A percentile compares a stretch with the other conserved stretches of the same genome.
Conservation (phyloP, 345 rosid genomes). For the Euphorbia peplus region DNA sequence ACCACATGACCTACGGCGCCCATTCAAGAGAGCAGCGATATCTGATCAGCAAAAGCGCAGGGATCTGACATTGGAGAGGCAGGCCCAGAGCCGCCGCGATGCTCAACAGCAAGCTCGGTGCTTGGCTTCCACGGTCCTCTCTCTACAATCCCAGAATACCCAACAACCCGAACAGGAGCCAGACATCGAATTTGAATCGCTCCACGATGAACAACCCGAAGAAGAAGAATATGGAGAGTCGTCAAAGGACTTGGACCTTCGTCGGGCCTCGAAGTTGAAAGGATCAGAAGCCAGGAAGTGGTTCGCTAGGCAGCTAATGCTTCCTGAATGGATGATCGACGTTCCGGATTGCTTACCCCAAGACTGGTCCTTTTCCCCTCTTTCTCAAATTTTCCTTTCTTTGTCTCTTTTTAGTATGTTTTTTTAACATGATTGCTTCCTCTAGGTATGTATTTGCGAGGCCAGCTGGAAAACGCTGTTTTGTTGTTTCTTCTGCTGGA, state of each 20-base stretch:
- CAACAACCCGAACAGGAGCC: conserved; percentile 43
- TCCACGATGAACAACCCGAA: conserved; percentile 19
- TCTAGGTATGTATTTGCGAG: conserved; percentile 50
- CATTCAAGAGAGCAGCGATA: conserved; percentile 72
- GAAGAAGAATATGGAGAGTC: conserved; percentile 25
- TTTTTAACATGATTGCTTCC: neutral
- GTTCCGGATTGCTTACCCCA: conserved; percentile 64
- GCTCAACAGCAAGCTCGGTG: conserved; percentile 84
- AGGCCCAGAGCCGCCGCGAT: conserved; percentile 70
- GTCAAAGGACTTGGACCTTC: conserved; percentile 50
- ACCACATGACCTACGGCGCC: conserved; percentile 77
- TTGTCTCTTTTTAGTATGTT: neutral
- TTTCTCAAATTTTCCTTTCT: neutral
- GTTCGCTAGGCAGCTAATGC: conserved; percentile 89
- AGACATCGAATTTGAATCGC: conserved; percentile 30
- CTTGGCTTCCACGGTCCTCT: conserved; percentile 69
- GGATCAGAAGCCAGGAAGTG: conserved; percentile 75
- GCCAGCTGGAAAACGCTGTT: conserved; percentile 88
- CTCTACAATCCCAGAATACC: conserved; percentile 41
- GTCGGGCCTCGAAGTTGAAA: conserved; percentile 65
- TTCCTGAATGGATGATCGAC: conserved; percentile 97
- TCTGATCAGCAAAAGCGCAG: conserved; percentile 92
- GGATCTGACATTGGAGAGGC: conserved; percentile 72
- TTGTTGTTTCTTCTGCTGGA: conserved; percentile 79
- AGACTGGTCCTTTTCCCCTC: conserved; percentile 52